These are phyloP conservation scores for Clarireedia monteithiana DNA, from an alignment of 2,329 filamentous ascomycete species.

Conservation along the genomic window DNA sequence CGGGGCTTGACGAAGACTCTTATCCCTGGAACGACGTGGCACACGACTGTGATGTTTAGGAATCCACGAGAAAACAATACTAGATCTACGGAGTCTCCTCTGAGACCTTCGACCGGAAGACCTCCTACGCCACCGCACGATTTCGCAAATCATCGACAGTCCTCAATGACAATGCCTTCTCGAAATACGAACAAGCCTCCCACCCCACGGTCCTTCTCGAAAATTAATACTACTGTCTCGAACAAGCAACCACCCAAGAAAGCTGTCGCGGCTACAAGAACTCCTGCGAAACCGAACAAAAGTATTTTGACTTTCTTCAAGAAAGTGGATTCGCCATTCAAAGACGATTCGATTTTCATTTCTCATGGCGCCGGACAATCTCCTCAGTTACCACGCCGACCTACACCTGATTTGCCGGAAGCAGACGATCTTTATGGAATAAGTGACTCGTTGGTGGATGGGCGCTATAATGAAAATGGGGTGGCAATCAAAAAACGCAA, in stretches of 20 bases:
- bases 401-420: conserved; percentile 13
- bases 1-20: not conserved
- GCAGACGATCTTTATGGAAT: conserved; percentile 22
- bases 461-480: conserved; percentile 34
- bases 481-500: conserved; percentile 37
- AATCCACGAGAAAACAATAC: conserved; percentile 42
- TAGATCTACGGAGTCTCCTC: conserved; percentile 27
- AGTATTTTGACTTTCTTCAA: conserved; percentile 72
- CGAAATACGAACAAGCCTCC: conserved; percentile 24
- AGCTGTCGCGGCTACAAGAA: conserved; percentile 12
- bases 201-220: conserved; percentile 23
- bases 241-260: conserved; percentile 19
- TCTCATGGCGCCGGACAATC: conserved; percentile 27
- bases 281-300: conserved; percentile 39
- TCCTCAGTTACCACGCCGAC: not conserved
- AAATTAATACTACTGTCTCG: conserved; percentile 17
- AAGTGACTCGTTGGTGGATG: conserved; percentile 10
- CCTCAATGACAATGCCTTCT: conserved; percentile 17
- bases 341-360: conserved; percentile 48
- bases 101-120: conserved; percentile 41
- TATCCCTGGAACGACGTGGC: not conserved
- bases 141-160: conserved; percentile 4
- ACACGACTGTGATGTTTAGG: conserved; percentile 39
- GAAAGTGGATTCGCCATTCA: conserved; percentile 45
- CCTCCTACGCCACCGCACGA: conserved; percentile 41